Evolutionary conservation across 2,329 filamentous ascomycete genomes (phyloP).

Genomic region (Helotiales sp.): DNA sequence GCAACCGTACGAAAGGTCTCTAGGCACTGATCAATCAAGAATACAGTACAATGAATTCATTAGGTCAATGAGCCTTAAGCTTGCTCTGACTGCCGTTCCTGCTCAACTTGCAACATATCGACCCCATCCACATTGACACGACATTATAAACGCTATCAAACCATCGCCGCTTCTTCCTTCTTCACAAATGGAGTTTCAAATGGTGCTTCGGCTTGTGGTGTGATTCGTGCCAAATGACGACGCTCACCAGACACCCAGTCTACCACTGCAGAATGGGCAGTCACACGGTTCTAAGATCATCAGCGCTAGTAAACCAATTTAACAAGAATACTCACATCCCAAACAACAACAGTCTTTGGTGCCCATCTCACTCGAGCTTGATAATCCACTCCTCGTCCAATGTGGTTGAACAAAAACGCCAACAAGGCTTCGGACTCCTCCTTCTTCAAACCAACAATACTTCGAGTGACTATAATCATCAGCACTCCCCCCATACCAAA

Average conservation of each 20-base stretch:
- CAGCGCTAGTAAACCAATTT: not conserved
- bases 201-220: constrained; percentile 76
- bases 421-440: constrained; percentile 74
- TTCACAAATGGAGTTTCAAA: constrained; percentile 60
- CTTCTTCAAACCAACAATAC: constrained; percentile 79
- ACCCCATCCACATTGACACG: too few species aligned
- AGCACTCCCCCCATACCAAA: not conserved
- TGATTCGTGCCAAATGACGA: constrained; percentile 77
- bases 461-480: constrained; percentile 61
- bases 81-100: too few species aligned
- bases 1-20: too few species aligned
- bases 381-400: constrained; percentile 67
- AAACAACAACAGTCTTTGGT: constrained; percentile 75
- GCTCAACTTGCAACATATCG: too few species aligned
- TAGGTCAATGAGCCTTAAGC: too few species aligned
- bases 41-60: too few species aligned
- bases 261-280: constrained; percentile 74
- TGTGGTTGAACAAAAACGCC: constrained; percentile 73
- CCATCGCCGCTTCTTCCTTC: not conserved
- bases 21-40: too few species aligned
- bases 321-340: constrained; percentile 60
- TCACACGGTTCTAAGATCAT: constrained; percentile 62
- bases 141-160: too few species aligned
- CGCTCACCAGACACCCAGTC: constrained; percentile 79
- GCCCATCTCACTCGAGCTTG: constrained; percentile 75